These are phyloP conservation scores for Eremothecium coryli DNA, from an alignment of 1,139 yeast genomes.

Conservation along the genomic window DNA sequence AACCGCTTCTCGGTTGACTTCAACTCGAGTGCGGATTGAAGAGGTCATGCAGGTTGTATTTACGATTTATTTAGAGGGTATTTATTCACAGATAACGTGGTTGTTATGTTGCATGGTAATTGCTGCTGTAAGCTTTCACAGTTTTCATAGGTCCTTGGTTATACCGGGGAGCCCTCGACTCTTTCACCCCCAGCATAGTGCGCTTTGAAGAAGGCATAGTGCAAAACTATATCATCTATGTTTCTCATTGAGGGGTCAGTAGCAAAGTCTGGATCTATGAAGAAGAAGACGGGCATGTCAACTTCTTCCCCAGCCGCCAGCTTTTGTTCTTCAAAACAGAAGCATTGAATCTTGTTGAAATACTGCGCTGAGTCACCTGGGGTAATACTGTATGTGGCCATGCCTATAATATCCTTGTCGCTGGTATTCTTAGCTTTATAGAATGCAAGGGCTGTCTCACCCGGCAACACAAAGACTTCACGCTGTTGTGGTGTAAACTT, in stretches of 20 bases:
- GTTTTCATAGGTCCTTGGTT: no score
- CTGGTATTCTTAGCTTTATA: slow-evolving; percentile 84
- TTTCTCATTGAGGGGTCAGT: slow-evolving; percentile 90
- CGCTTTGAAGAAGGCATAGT: slow-evolving; percentile 78
- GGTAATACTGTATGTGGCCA: slow-evolving; percentile 95
- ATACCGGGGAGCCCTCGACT: no score
- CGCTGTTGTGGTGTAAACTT: slow-evolving; percentile 88
- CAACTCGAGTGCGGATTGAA: no score
- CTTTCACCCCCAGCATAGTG: slow-evolving; percentile 33
- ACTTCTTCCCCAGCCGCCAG: slow-evolving; percentile 94
- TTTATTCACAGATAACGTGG: neutral
- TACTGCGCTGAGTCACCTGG: slow-evolving; percentile 97
- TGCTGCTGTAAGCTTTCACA: neutral
- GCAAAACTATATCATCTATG: slow-evolving; percentile 81
- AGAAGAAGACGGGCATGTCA: slow-evolving; percentile 98
- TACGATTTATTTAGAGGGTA: no score
- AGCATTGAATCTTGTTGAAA: slow-evolving; percentile 93
- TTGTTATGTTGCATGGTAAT: neutral
- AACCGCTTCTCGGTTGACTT: slow-evolving; percentile 14
- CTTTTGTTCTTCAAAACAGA: slow-evolving; percentile 95
- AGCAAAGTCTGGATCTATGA: slow-evolving; percentile 95
- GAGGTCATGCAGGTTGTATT: no score
- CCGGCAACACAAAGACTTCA: slow-evolving; percentile 89
- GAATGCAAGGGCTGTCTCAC: slow-evolving; percentile 95
- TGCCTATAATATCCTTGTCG: slow-evolving; percentile 86